These are phyloP conservation scores for Linderina pennispora DNA, from an alignment of 192 early-diverging fungal genomes.

Conservation along the genomic window DNA sequence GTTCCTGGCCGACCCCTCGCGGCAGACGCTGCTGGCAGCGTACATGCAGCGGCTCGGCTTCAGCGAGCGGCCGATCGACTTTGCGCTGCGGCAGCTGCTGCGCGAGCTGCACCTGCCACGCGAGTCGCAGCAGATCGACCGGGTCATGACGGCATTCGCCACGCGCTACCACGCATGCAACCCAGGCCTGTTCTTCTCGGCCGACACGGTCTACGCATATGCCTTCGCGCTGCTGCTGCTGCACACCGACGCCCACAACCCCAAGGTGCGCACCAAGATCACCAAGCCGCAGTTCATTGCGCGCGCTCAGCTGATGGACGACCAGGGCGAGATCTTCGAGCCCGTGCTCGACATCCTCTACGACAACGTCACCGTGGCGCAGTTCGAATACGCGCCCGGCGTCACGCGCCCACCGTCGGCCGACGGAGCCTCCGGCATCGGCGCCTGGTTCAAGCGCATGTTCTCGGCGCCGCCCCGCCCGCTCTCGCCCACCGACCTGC, in stretches of 20 bases:
- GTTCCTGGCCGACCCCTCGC: slow-evolving; percentile 50
- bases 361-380: slow-evolving; percentile 44
- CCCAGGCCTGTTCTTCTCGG: slow-evolving; percentile 52
- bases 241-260: slow-evolving; percentile 85
- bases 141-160: slow-evolving; percentile 69
- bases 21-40: slow-evolving; percentile 50
- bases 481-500: slow-evolving; percentile 12
- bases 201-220: slow-evolving; percentile 66
- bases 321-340: slow-evolving; percentile 53
- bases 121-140: slow-evolving; percentile 82
- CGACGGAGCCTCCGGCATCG: slow-evolving; percentile 14
- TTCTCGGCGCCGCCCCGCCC: slow-evolving; percentile 19
- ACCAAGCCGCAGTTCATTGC: slow-evolving; percentile 71
- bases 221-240: slow-evolving; percentile 78
- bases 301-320: slow-evolving; percentile 64
- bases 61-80: slow-evolving; percentile 55
- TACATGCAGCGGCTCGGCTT: slow-evolving; percentile 62
- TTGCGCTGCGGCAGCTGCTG: slow-evolving; percentile 66
- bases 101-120: slow-evolving; percentile 67
- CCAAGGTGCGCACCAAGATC: slow-evolving; percentile 73
- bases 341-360: slow-evolving; percentile 68
- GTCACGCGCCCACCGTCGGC: slow-evolving; percentile 13
- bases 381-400: slow-evolving; percentile 38
- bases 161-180: slow-evolving; percentile 66
- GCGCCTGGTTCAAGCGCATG: slow-evolving; percentile 38